Evolutionary conservation across 768 basidiomycete species (phyloP), one percentile per base, ranked within the genome.

Genomic region (Mrakia blollopis): DNA sequence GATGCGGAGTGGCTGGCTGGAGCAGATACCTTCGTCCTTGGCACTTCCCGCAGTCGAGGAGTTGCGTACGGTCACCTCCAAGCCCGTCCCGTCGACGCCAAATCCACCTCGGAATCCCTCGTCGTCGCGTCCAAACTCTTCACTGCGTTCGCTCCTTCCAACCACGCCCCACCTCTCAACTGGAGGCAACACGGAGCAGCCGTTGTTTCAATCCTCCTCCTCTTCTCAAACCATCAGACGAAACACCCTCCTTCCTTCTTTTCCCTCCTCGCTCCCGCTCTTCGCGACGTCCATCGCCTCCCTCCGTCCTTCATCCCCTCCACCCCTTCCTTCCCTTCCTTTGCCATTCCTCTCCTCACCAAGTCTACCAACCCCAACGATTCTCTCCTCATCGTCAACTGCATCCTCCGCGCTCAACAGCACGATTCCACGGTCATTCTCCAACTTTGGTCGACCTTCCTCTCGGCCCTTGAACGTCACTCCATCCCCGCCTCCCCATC

Each of bases 261-360:
- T 5, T n/a, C n/a, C n/a, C 57, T 57, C 57, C 57, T 57, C 57
- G 10, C 3, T 1, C 57, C 57, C 25, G 25, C 23, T n/a, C 57
- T 57, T 28, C n/a, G 10, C 23, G 1, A 57, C 23, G n/a, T 57
- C 25, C 57, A 1, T n/a, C 57, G 4, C 57, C 57, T 57, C n/a
- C 57, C 57, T n/a, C 57, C 57, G n/a, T 57, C 57, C 25, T 57
- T 57, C 57, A 57, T 57, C 25, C 57, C 57, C n/a, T 57, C 57
- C 57, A 57, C 57, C 25, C 57, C 57, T 13, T 57, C 25, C 25
- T 28, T 57, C 57, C 57, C 57, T 5, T 57, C 57, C 28, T 57
- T 57, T 13, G 57, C 57, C 28, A 25, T 57, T n/a, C 28, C 57
- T 11, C 57, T 57, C 57, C 57, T 57, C 9, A 25, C 57, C 25